Evolutionary conservation across 169 alveolate genomes (phyloP).

Genomic region (Pseudocohnilembus persalinus): DNA sequence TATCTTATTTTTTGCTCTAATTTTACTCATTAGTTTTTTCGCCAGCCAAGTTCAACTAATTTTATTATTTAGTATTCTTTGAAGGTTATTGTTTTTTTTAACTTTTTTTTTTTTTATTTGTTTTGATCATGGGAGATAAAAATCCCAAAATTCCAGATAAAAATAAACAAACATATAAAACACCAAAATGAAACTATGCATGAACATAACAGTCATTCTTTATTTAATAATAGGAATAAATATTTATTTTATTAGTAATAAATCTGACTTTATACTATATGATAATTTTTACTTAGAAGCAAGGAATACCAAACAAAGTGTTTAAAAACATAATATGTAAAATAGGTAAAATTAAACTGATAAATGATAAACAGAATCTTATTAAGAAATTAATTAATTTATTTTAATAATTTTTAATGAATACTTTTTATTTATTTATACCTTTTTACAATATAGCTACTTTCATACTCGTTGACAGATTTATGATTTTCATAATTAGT

Average conservation of each 20-base stretch:
- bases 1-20: neutral
- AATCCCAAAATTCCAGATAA: neutral
- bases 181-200: neutral
- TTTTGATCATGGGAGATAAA: neutral
- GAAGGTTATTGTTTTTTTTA: neutral
- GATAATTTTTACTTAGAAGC: neutral
- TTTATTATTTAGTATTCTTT: neutral
- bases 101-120: neutral
- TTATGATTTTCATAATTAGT: constrained; percentile 29
- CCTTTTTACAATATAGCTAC: constrained; percentile 13
- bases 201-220: neutral
- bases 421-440: too few species aligned
- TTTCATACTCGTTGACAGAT: constrained; percentile 23
- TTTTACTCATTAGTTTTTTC: too few species aligned
- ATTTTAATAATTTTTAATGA: too few species aligned
- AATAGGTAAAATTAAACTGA: constrained; percentile 9
- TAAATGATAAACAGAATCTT: neutral
- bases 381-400: too few species aligned
- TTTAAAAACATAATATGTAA: constrained; percentile 21
- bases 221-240: too few species aligned
- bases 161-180: neutral
- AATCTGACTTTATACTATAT: neutral
- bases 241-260: too few species aligned
- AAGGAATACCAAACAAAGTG: constrained; percentile 16
- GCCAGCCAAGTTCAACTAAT: too few species aligned